A percentile compares a stretch with the other conserved stretches of the same genome.
Conservation (phyloP, 352 stramenopile genomes). For the Phytophthora boehmeriae region DNA sequence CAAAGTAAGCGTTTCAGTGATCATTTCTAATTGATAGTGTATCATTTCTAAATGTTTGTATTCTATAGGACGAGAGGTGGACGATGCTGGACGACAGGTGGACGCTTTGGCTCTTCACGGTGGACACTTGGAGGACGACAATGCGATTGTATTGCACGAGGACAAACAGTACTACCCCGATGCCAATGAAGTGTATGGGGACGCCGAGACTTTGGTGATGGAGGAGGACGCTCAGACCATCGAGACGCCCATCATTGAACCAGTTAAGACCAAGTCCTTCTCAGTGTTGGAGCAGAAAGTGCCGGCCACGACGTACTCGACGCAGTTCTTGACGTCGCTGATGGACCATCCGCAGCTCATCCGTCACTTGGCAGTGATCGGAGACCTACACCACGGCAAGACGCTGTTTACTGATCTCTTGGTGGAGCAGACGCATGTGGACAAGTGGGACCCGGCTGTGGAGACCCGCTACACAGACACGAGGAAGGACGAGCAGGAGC, state of each 20-base stretch:
- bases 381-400: conserved; percentile 97
- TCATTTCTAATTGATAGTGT: background rate
- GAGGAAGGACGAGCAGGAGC: conserved; percentile 96
- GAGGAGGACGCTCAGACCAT: conserved; percentile 99
- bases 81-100: conserved; percentile 39
- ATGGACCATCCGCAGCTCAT: conserved; percentile 92
- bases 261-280: conserved; percentile 95
- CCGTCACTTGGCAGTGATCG: conserved; percentile 96
- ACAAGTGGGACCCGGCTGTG: conserved; percentile 77
- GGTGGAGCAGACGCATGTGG: conserved; percentile 89
- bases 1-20: background rate
- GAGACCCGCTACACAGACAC: conserved; percentile 96
- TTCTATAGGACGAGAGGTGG: background rate
- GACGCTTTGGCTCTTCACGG: conserved; percentile 56
- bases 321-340: conserved; percentile 87
- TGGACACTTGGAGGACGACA: conserved; percentile 65
- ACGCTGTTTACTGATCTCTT: conserved; percentile 93
- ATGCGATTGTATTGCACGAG: conserved; percentile 98
- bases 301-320: conserved; percentile 89
- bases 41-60: conserved; percentile 1
- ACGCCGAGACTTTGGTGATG: conserved; percentile 97
- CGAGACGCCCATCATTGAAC: conserved; percentile 98
- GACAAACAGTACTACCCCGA: conserved; percentile 99
- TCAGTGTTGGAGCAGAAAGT: conserved; percentile 85
- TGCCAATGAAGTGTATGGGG: conserved; percentile 96